Evolutionary conservation across 1,139 yeast species (phyloP).

Genomic region (Meyerozyma elateridarum): DNA sequence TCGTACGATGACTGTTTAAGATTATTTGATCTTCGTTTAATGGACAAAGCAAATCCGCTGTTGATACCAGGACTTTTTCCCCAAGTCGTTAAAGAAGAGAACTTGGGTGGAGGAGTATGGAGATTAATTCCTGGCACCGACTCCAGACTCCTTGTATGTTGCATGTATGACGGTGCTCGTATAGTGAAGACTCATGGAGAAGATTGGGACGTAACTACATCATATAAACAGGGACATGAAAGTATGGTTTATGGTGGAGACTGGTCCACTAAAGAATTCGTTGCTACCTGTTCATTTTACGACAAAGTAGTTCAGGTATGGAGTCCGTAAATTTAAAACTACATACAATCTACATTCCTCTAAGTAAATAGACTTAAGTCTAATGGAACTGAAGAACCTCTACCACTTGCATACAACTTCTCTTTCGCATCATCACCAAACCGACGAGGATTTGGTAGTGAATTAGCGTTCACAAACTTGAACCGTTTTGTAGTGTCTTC

Average conservation of each 20-base stretch:
- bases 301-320: constrained; percentile 78
- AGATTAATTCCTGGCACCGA: constrained; percentile 66
- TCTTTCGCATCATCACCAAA: constrained; percentile 52
- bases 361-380: constrained; percentile 39
- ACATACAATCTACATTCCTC: too few species aligned
- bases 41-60: constrained; percentile 32
- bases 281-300: constrained; percentile 86
- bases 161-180: constrained; percentile 95
- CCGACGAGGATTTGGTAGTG: constrained; percentile 80
- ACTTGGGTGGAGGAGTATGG: constrained; percentile 96
- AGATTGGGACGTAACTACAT: constrained; percentile 34
- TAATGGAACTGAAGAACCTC: constrained; percentile 91
- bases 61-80: constrained; percentile 50
- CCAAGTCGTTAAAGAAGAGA: constrained; percentile 31
- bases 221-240: constrained; percentile 68
- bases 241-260: constrained; percentile 97
- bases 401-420: constrained; percentile 90
- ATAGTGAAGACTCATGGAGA: constrained; percentile 35
- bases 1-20: constrained; percentile 83
- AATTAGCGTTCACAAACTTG: constrained; percentile 60
- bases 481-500: constrained; percentile 63
- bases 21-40: constrained; percentile 62
- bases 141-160: constrained; percentile 63
- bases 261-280: constrained; percentile 52
- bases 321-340: constrained; percentile 27